Percentiles rank a stretch among this genome's conserved stretches.
Evolutionary conservation across 768 basidiomycete species (phyloP).

Genomic region (Calocera viscosa): DNA sequence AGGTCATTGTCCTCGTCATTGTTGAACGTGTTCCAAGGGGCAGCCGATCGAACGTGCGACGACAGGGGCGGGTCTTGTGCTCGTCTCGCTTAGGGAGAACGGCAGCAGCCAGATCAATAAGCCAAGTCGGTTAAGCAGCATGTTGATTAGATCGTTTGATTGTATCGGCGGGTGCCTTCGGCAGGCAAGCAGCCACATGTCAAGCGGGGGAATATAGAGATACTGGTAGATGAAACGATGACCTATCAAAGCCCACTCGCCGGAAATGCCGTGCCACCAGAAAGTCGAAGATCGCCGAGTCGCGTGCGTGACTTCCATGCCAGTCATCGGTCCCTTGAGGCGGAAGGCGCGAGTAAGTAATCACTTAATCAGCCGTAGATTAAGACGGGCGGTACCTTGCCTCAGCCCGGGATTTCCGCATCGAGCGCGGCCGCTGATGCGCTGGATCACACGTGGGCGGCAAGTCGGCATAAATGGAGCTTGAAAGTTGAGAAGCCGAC

Average conservation of each 20-base stretch:
- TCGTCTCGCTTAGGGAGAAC: neutral
- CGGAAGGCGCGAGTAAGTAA: neutral
- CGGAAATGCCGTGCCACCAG: slow-evolving; percentile 3
- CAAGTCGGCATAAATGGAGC: neutral
- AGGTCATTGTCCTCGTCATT: neutral
- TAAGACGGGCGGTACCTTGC: neutral
- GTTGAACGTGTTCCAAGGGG: neutral
- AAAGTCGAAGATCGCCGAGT: neutral
- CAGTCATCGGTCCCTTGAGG: neutral
- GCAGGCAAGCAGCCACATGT: neutral
- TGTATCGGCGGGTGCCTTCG: neutral
- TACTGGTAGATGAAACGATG: neutral
- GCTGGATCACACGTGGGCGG: slow-evolving; percentile 5
- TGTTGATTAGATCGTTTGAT: neutral
- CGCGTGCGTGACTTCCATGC: neutral
- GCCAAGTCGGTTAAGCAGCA: neutral
- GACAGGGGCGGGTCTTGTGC: neutral
- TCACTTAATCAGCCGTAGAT: neutral
- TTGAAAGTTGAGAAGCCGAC: neutral
- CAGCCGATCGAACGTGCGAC: neutral
- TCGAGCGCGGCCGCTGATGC: neutral
- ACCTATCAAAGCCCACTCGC: neutral
- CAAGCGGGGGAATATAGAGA: neutral
- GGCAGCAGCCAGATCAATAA: slow-evolving; percentile 1
- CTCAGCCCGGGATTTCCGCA: neutral